phyloP scores from a whole-genome alignment of 2,329 filamentous ascomycete species.

The Pseudofabraea citricarpa region DNA sequence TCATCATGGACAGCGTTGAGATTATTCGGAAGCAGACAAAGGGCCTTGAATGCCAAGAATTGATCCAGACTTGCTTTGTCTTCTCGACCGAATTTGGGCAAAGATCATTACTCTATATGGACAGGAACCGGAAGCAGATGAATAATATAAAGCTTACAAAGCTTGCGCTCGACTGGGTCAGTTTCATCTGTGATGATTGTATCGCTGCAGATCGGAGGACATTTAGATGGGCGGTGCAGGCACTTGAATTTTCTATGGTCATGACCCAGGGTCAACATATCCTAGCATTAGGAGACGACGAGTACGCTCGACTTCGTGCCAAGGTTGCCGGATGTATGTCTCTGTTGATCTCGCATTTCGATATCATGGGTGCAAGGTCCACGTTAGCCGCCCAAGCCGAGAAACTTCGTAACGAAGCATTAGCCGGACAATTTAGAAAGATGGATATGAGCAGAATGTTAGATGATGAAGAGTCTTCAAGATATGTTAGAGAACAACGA shows the following conservation, averaged over 20 bases:
- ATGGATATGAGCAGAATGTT: slow-evolving; percentile 69
- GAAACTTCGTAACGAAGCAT: slow-evolving; percentile 78
- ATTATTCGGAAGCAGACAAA: slow-evolving; percentile 82
- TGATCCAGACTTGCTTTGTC: slow-evolving; percentile 96
- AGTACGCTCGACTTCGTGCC: slow-evolving; percentile 75
- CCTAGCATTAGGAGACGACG: slow-evolving; percentile 80
- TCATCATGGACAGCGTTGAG: slow-evolving; percentile 98
- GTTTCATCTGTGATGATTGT: slow-evolving; percentile 97
- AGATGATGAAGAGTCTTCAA: slow-evolving; percentile 82
- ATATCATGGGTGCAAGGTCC: slow-evolving; percentile 96
- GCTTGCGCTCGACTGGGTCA: slow-evolving; percentile 92
- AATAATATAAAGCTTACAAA: slow-evolving; percentile 95
- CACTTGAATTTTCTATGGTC: slow-evolving; percentile 93
- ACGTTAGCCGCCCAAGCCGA: slow-evolving; percentile 92
- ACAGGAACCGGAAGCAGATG: slow-evolving; percentile 91
- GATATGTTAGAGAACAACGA: slow-evolving; percentile 70
- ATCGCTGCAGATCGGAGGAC: slow-evolving; percentile 90
- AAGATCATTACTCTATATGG: slow-evolving; percentile 90
- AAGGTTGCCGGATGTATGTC: slow-evolving; percentile 98
- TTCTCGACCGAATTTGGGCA: slow-evolving; percentile 99
- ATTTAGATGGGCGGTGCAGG: slow-evolving; percentile 94
- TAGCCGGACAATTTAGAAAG: slow-evolving; percentile 69
- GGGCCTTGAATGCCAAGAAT: slow-evolving; percentile 83
- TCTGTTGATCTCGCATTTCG: slow-evolving; percentile 93
- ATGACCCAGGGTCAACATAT: slow-evolving; percentile 96